These are phyloP conservation scores for Coelastrella sp. DNA, from an alignment of 139 green algal species.

Conservation along the genomic window DNA sequence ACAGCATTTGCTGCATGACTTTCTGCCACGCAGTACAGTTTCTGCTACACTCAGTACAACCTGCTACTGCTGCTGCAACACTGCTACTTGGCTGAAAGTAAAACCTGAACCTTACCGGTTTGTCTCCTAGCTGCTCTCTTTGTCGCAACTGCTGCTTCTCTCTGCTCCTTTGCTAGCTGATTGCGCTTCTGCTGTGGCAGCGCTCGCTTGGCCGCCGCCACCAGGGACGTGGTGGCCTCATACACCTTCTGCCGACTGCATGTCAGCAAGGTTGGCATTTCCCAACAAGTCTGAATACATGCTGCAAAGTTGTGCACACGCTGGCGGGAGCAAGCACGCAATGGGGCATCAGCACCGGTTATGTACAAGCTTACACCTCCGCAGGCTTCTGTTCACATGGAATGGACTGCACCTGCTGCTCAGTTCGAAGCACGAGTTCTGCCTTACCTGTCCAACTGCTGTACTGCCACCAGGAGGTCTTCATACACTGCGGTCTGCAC, in stretches of 20 bases:
- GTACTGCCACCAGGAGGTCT: constrained; percentile 24
- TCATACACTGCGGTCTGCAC: constrained; percentile 30
- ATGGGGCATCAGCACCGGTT: too few relatives aligned
- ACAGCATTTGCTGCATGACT: too few relatives aligned
- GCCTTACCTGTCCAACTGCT: constrained; percentile 37
- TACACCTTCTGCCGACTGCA: neutral
- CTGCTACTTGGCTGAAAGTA: too few relatives aligned
- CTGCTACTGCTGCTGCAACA: too few relatives aligned
- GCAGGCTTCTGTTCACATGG: too few relatives aligned
- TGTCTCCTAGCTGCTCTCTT: constrained; percentile 7
- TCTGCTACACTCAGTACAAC: too few relatives aligned
- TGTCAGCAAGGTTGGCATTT: neutral
- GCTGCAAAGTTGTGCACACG: too few relatives aligned
- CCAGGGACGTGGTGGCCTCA: neutral
- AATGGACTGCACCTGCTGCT: too few relatives aligned
- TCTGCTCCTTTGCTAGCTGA: neutral
- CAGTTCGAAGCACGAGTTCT: too few relatives aligned
- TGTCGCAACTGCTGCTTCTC: neutral
- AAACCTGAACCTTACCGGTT: neutral
- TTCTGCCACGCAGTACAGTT: too few relatives aligned
- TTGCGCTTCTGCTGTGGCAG: constrained; percentile 43
- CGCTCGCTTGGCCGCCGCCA: constrained; percentile 17
- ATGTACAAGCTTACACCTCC: too few relatives aligned
- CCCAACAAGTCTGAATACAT: neutral
- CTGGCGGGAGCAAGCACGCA: too few relatives aligned